A percentile compares a stretch with the other conserved stretches of the same genome.
These are phyloP conservation scores for Alternaria atra DNA, from an alignment of 2,329 filamentous ascomycete species.

Conservation along the genomic window DNA sequence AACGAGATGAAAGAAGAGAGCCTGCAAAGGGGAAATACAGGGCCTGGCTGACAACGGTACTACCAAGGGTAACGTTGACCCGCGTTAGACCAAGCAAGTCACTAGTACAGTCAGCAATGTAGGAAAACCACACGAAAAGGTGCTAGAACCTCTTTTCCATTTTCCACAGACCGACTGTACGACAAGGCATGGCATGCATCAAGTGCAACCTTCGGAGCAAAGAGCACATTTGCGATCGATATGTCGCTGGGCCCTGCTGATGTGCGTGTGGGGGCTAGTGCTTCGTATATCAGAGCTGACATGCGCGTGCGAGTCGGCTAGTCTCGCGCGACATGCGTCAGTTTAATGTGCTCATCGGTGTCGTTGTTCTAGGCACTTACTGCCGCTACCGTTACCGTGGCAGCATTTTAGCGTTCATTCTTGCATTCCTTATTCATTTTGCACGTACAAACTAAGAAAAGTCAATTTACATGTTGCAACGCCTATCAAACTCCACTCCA, in stretches of 20 bases:
- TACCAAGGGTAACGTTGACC: too few species aligned
- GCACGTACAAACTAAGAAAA: too few species aligned
- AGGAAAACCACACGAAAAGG: background rate
- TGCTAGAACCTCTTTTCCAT: background rate
- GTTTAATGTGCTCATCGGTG: background rate
- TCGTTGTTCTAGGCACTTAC: background rate
- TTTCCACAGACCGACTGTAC: too few species aligned
- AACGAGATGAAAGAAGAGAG: too few species aligned
- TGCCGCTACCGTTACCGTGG: background rate
- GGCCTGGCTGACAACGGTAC: too few species aligned
- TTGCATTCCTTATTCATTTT: too few species aligned
- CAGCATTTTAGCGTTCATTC: too few species aligned
- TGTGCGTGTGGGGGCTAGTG: background rate
- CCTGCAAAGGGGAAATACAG: too few species aligned
- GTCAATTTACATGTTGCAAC: background rate
- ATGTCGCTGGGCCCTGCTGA: background rate
- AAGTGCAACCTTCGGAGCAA: background rate
- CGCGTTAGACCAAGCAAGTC: too few species aligned
- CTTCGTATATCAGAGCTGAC: background rate
- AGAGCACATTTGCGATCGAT: constrained; percentile 17
- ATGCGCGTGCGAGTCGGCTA: background rate
- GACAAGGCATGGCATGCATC: too few species aligned
- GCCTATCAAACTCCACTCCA: background rate
- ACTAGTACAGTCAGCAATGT: background rate
- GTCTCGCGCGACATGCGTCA: background rate